Percentiles rank a stretch among this genome's conserved stretches.
Evolutionary conservation across 2,329 filamentous ascomycete genomes (phyloP).

Genomic region (Balansia obtecta): DNA sequence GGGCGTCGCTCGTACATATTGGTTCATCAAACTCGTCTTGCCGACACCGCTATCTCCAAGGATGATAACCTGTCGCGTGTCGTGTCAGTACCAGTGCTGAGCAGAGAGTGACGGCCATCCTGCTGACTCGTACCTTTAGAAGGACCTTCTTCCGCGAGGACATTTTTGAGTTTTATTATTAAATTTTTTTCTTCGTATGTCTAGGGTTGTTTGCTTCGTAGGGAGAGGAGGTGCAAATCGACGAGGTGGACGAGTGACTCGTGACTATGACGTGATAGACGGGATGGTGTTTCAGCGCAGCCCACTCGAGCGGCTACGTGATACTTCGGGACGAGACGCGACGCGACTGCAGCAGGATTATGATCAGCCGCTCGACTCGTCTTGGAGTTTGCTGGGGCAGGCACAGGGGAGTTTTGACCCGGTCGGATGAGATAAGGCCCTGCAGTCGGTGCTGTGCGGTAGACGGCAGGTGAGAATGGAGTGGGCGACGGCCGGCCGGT

Average conservation of each 20-base stretch:
- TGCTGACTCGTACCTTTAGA: slow-evolving; percentile 54
- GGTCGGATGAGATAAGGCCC: slow-evolving; percentile 1
- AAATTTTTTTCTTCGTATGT: background rate
- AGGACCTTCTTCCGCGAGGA: slow-evolving; percentile 81
- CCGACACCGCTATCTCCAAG: slow-evolving; percentile 97
- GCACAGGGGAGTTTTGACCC: background rate
- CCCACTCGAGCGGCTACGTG: background rate
- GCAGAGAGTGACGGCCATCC: slow-evolving; percentile 1
- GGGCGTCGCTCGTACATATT: slow-evolving; percentile 68
- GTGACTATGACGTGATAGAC: slow-evolving; percentile 5
- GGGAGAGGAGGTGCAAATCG: slow-evolving; percentile 8
- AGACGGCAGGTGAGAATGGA: background rate
- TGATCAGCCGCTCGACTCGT: background rate
- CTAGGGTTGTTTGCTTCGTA: background rate
- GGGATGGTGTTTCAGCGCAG: slow-evolving; percentile 1
- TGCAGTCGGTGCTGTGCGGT: background rate
- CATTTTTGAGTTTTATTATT: slow-evolving; percentile 40
- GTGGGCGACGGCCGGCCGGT: background rate
- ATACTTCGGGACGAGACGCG: background rate
- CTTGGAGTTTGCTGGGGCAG: background rate
- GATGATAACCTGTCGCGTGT: slow-evolving; percentile 73
- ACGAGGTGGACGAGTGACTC: background rate
- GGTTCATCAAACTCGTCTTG: slow-evolving; percentile 99
- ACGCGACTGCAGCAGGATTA: background rate
- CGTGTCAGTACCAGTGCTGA: slow-evolving; percentile 2